These are phyloP conservation scores for Collybia sordida DNA, from an alignment of 768 basidiomycete species.

Conservation along the genomic window DNA sequence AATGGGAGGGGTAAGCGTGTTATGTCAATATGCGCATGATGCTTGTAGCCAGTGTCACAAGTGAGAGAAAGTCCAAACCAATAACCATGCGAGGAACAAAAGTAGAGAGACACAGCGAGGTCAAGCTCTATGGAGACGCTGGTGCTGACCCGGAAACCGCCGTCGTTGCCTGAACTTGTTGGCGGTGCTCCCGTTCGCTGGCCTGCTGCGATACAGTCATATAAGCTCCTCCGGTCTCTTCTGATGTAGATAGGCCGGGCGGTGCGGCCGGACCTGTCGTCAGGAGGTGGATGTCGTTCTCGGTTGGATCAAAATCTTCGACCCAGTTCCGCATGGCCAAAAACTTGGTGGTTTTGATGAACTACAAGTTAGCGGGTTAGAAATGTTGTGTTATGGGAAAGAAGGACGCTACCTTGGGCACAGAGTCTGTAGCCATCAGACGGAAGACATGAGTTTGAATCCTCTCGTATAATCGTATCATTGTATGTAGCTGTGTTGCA, in stretches of 20 bases:
- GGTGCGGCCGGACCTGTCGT: slow-evolving; percentile 59
- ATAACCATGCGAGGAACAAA: slow-evolving; percentile 21
- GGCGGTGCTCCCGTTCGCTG: slow-evolving; percentile 63
- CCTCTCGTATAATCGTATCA: slow-evolving; percentile 92
- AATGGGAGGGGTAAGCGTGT: slow-evolving; percentile 6
- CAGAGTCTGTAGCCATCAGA: slow-evolving; percentile 96
- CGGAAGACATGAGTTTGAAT: slow-evolving; percentile 98
- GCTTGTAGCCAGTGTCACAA: slow-evolving; percentile 23
- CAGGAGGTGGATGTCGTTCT: slow-evolving; percentile 57
- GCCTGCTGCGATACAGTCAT: slow-evolving; percentile 83
- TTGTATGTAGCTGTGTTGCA: slow-evolving; percentile 91
- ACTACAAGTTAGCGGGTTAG: slow-evolving; percentile 41
- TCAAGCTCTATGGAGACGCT: slow-evolving; percentile 24
- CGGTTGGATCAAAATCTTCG: slow-evolving; percentile 71
- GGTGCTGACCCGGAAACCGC: slow-evolving; percentile 16
- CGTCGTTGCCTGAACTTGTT: slow-evolving; percentile 29
- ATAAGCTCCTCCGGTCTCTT: slow-evolving; percentile 83
- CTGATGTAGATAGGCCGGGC: slow-evolving; percentile 61
- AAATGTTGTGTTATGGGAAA: slow-evolving; percentile 7
- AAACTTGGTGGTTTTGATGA: slow-evolving; percentile 86
- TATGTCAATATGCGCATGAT: slow-evolving; percentile 20
- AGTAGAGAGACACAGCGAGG: slow-evolving; percentile 12
- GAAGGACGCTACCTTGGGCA: slow-evolving; percentile 75
- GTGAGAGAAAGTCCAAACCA: slow-evolving; percentile 15
- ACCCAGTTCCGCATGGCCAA: slow-evolving; percentile 76